phyloP scores from a whole-genome alignment of 352 stramenopile genomes.

The Phytophthora europaea region DNA sequence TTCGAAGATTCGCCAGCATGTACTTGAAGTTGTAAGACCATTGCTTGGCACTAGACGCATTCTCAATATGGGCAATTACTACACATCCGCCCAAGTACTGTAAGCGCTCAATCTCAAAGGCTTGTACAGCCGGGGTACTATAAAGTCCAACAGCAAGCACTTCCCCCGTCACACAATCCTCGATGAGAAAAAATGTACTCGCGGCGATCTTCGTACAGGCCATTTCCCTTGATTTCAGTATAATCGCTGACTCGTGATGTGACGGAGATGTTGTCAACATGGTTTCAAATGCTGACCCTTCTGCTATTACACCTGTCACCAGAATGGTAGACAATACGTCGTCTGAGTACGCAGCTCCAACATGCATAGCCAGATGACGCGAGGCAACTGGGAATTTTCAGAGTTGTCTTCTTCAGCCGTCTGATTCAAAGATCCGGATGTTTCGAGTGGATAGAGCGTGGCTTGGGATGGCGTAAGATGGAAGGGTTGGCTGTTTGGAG shows the following conservation, averaged over 20 bases:
- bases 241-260: background rate
- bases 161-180: background rate
- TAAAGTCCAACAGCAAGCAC: background rate
- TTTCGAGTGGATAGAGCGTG: no score
- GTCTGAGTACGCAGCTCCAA: background rate
- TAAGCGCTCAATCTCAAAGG: background rate
- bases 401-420: no score
- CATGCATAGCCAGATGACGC: no score
- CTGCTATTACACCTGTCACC: background rate
- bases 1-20: background rate
- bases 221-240: background rate
- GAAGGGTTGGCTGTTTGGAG: no score
- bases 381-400: no score
- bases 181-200: background rate
- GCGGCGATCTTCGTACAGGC: background rate
- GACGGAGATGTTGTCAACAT: background rate
- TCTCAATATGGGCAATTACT: background rate
- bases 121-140: background rate
- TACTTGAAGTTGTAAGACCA: background rate
- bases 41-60: background rate
- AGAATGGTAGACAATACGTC: background rate
- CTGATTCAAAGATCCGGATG: no score
- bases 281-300: background rate
- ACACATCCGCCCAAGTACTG: background rate
- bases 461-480: no score